phyloP scores from a whole-genome alignment of 768 basidiomycete genomes.

The Dentipellis fragilis region DNA sequence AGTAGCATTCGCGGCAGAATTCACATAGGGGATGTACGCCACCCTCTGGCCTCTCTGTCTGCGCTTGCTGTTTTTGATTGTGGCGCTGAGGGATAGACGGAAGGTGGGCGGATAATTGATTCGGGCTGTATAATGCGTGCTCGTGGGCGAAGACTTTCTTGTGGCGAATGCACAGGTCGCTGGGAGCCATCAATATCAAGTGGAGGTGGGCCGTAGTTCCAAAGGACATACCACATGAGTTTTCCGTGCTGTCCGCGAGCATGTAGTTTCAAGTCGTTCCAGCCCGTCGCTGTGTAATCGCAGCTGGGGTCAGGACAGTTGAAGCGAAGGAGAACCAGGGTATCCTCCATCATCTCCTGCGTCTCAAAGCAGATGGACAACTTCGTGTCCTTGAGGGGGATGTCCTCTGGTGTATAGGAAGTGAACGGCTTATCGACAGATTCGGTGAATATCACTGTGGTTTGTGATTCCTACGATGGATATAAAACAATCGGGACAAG shows the following conservation, averaged over 20 bases:
- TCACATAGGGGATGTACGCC: conserved; percentile 72
- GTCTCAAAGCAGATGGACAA: conserved; percentile 82
- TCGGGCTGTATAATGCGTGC: conserved; percentile 70
- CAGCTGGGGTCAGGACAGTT: conserved; percentile 87
- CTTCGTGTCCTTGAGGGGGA: conserved; percentile 60
- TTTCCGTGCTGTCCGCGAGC: conserved; percentile 65
- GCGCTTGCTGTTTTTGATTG: conserved; percentile 23
- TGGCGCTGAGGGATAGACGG: conserved; percentile 50
- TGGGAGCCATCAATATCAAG: conserved; percentile 18
- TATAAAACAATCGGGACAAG: background rate
- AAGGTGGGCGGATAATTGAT: conserved; percentile 59
- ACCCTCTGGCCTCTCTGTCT: conserved; percentile 54
- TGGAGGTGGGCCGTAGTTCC: no score
- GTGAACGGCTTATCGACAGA: conserved; percentile 54
- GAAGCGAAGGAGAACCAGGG: conserved; percentile 82
- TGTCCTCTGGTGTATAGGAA: conserved; percentile 43
- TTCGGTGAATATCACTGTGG: conserved; percentile 62
- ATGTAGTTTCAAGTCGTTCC: conserved; percentile 86
- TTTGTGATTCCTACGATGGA: conserved; percentile 53
- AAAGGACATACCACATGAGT: conserved; percentile 62
- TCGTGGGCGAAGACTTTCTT: conserved; percentile 97
- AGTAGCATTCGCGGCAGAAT: conserved; percentile 91
- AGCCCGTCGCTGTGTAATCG: conserved; percentile 75
- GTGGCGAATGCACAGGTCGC: conserved; percentile 77
- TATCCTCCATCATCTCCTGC: conserved; percentile 91